Evolutionary conservation across 352 stramenopile species (phyloP).

Genomic region (Blastocystis sp.): DNA sequence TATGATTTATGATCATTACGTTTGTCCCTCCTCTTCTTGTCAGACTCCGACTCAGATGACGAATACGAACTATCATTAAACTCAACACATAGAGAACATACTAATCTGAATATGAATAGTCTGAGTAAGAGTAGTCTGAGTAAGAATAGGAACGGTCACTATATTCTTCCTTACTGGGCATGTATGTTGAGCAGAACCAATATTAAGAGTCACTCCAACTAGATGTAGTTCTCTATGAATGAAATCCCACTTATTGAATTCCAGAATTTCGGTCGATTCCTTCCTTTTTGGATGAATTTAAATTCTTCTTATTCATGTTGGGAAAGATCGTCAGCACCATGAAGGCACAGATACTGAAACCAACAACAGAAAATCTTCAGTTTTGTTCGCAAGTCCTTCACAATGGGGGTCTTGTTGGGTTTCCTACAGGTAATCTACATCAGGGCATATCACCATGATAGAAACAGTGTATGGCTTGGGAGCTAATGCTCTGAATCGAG

Average conservation of each 20-base stretch:
- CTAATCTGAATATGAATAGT: conserved; percentile 45
- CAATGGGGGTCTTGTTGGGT: conserved; percentile 77
- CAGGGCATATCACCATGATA: neutral
- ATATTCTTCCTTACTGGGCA: conserved; percentile 16
- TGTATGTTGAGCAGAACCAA: neutral
- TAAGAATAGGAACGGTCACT: conserved; percentile 34
- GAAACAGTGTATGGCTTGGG: conserved; percentile 98
- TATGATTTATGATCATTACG: neutral
- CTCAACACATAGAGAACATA: neutral
- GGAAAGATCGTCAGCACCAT: neutral
- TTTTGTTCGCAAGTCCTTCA: conserved; percentile 69
- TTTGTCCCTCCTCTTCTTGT: neutral
- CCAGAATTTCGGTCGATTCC: neutral
- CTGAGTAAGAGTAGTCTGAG: conserved; percentile 40
- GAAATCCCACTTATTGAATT: neutral
- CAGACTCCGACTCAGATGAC: conserved; percentile 19
- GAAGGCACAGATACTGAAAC: conserved; percentile 56
- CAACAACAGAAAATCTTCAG: conserved; percentile 33
- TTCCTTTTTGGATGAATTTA: neutral
- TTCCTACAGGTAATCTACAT: conserved; percentile 75
- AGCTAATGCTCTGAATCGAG: conserved; percentile 85
- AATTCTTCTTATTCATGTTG: conserved; percentile 25
- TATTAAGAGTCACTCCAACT: neutral
- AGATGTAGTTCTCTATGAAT: neutral
- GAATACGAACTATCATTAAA: conserved; percentile 45